Evolutionary conservation across 768 basidiomycete species (phyloP), one percentile per base, ranked within the genome.

Genomic region (Suillus lakei): DNA sequence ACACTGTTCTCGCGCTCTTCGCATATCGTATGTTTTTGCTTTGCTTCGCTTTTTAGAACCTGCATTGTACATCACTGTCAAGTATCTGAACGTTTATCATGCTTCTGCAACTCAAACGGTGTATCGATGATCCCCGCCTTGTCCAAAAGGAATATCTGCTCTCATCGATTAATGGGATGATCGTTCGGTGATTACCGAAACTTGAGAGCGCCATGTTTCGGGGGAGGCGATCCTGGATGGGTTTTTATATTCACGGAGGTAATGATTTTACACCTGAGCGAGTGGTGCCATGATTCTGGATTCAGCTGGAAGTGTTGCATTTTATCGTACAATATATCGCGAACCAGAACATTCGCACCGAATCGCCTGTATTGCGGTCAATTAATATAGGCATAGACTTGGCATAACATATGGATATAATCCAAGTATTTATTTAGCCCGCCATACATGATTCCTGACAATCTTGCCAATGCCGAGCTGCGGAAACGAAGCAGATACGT

Each of bases 51-150:
- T 21, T 38, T 28, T 41, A 58, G 26, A 41, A 59, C 39, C 26
- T 38, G 26, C 58, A 41, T 41, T 41, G 26, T 59, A 59, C 12
- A 59, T 59, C 26, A 59, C 18, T 21, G 58, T 59, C 58, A 59
- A 43, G 28, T 59, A 41, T 30, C 58, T 59, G 39, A 43, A 28
- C 6, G 1, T 59, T 41, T 41, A 21, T 23, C 3, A 43, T 13
- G n/a, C 9, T 18, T 16, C 3, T 58, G 26, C 3, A 26, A 59
- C 10, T 26, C 28, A 30, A 39, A 41, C 1, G 6, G 23, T 30
- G 39, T 38, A 41, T 21, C 2, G 18, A 41, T 21, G 10, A 41
- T 59, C 18, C 18, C 12, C 18, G 26, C 26, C 2, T 39, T 6
- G 16, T 12, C 53, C 30, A n/a, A 54, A 54, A 34, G 13, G 21